Conservation (phyloP, 306 rosid genomes). For the Heteromeles arbutifolia region DNA sequence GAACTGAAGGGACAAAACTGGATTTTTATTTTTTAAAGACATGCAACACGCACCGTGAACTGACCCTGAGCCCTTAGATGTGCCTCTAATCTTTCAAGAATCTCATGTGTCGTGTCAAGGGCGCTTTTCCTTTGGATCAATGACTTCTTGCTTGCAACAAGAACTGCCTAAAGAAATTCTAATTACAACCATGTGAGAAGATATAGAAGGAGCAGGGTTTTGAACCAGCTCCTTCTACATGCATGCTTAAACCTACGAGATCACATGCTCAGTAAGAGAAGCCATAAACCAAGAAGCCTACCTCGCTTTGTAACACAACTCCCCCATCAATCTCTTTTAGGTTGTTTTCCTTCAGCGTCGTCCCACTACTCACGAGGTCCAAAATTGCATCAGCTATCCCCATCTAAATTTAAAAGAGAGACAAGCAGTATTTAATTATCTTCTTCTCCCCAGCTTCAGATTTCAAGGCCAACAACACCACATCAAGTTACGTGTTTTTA, state of each 20-base stretch:
- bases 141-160: conserved; percentile 82
- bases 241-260: conserved; percentile 7
- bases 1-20: not conserved
- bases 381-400: conserved; percentile 95
- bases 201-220: conserved; percentile 15
- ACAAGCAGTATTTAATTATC: not conserved
- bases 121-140: conserved; percentile 66
- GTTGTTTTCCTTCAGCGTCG: conserved; percentile 76
- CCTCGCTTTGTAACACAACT: conserved; percentile 78
- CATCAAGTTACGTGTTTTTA: not conserved
- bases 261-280: conserved; percentile 10
- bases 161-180: conserved; percentile 64
- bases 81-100: conserved; percentile 90
- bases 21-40: not conserved
- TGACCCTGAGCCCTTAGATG: conserved; percentile 77
- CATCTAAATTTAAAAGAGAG: conserved; percentile 51
- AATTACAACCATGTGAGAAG: conserved; percentile 19
- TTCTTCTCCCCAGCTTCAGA: not conserved
- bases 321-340: conserved; percentile 93
- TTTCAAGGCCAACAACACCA: not conserved
- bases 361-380: conserved; percentile 97
- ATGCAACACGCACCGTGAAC: conserved; percentile 54
- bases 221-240: conserved; percentile 7
- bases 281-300: conserved; percentile 23
- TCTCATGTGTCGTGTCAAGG: conserved; percentile 81